Percentiles rank a stretch among this genome's conserved stretches.
Evolutionary conservation across 2,329 filamentous ascomycete species (phyloP).

Genomic region (Davidsoniella neocaledoniae): DNA sequence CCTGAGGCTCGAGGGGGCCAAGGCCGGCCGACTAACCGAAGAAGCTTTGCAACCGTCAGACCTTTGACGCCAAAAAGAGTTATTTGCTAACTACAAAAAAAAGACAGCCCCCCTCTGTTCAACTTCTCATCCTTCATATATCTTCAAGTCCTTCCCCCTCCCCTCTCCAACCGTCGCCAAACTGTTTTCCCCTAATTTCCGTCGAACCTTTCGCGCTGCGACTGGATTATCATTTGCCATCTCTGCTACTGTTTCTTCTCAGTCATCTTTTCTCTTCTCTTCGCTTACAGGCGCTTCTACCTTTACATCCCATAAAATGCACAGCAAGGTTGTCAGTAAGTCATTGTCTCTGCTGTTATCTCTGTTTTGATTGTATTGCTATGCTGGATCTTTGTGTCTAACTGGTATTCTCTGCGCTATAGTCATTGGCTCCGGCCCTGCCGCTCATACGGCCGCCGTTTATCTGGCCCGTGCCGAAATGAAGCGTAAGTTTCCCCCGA

Average conservation of each 20-base stretch:
- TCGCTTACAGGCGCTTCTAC: conserved; percentile 1
- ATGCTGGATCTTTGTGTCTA: background rate
- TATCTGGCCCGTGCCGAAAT: conserved; percentile 91
- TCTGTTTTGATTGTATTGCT: background rate
- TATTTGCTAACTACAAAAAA: too few species aligned
- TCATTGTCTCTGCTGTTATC: conserved; percentile 18
- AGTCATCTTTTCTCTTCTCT: background rate
- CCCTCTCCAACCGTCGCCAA: conserved; percentile 39
- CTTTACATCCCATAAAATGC: conserved; percentile 40
- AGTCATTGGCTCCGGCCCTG: conserved; percentile 87
- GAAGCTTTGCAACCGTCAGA: too few species aligned
- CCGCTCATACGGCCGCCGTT: conserved; percentile 91
- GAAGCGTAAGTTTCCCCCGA: conserved; percentile 42
- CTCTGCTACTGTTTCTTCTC: conserved; percentile 28
- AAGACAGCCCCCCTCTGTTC: background rate
- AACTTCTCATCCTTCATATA: background rate
- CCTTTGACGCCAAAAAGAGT: too few species aligned
- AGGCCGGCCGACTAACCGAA: too few species aligned
- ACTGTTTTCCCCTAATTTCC: conserved; percentile 77
- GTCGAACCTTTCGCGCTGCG: conserved; percentile 59
- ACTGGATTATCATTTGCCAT: conserved; percentile 58
- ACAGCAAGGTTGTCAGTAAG: conserved; percentile 80
- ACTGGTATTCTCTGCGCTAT: background rate
- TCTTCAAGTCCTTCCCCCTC: background rate
- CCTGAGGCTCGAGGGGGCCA: too few species aligned